Conservation (phyloP, 2,329 filamentous ascomycete species). For the Didymella lethalis region DNA sequence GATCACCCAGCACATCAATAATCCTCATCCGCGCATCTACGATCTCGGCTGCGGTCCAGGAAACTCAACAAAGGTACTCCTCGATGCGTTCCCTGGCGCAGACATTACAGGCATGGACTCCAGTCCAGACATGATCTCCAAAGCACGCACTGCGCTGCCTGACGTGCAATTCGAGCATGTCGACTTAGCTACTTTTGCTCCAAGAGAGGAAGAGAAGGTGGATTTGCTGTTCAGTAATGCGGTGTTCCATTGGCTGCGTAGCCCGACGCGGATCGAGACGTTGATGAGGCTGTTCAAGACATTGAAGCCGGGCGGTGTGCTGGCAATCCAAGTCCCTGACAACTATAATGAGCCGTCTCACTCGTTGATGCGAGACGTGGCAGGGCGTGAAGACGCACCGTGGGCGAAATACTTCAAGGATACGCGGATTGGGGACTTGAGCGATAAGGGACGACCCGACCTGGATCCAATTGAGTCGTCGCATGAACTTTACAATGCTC, state of each 20-base stretch:
- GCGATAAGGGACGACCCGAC: slow-evolving; percentile 36
- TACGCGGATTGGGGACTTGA: slow-evolving; percentile 28
- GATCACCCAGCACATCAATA: slow-evolving; percentile 49
- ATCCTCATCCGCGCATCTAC: slow-evolving; percentile 54
- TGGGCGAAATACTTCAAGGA: slow-evolving; percentile 50
- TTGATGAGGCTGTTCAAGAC: slow-evolving; percentile 55
- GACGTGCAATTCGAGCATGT: slow-evolving; percentile 56
- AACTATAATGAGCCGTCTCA: slow-evolving; percentile 62
- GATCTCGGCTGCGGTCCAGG: slow-evolving; percentile 69
- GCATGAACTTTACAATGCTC: slow-evolving; percentile 58
- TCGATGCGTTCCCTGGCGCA: slow-evolving; percentile 58
- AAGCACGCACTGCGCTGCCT: slow-evolving; percentile 54
- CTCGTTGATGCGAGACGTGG: slow-evolving; percentile 58
- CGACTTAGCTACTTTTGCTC: slow-evolving; percentile 56
- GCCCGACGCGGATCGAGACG: slow-evolving; percentile 54
- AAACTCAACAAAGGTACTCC: slow-evolving; percentile 63
- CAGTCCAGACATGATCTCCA: slow-evolving; percentile 63
- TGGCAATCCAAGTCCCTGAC: slow-evolving; percentile 64
- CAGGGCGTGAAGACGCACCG: slow-evolving; percentile 27
- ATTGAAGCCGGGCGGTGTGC: slow-evolving; percentile 56
- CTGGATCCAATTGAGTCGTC: slow-evolving; percentile 61
- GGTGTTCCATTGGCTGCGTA: slow-evolving; percentile 65
- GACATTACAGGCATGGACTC: slow-evolving; percentile 62
- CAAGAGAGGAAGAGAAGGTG: slow-evolving; percentile 17
- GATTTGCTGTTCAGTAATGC: slow-evolving; percentile 64